A percentile compares a stretch with the other conserved stretches of the same genome.
phyloP scores from a whole-genome alignment of 371 early-diverging fungal species.

The Zychaea mexicana region DNA sequence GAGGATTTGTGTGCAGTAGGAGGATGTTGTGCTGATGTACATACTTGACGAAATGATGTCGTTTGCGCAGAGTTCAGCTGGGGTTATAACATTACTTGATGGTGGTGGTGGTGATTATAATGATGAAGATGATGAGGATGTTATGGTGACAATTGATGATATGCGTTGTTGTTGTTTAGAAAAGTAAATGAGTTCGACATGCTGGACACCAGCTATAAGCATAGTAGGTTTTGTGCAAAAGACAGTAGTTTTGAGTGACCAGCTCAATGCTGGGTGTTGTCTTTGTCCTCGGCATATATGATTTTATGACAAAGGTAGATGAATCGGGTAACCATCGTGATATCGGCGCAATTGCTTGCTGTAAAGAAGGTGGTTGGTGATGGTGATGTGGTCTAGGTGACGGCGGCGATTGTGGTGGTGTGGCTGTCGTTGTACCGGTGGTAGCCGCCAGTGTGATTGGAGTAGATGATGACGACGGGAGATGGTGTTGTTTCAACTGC shows the following conservation, averaged over 20 bases:
- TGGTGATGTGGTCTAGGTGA: background rate
- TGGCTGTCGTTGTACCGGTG: background rate
- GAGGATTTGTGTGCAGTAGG: no score
- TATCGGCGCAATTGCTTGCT: conserved; percentile 1
- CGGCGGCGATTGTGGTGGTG: background rate
- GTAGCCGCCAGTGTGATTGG: background rate
- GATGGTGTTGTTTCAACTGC: background rate
- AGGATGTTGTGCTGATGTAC: no score
- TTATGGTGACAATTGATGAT: background rate
- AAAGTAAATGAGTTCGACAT: background rate
- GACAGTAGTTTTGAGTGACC: conserved; percentile 10
- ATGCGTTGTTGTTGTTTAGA: background rate
- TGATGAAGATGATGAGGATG: background rate
- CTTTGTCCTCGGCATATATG: conserved; percentile 1
- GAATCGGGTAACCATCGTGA: conserved; percentile 15
- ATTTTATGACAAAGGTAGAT: conserved; percentile 8
- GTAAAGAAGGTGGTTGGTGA: background rate
- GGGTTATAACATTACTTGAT: no score
- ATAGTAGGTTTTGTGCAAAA: conserved; percentile 13
- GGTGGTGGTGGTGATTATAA: background rate
- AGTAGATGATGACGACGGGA: background rate
- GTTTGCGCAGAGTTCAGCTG: no score
- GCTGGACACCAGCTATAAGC: conserved; percentile 14
- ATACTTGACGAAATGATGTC: no score
- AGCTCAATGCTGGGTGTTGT: background rate